These are phyloP conservation scores for Rhexocercosporidium sp. DNA, from an alignment of 2,329 filamentous ascomycete species.

Conservation along the genomic window DNA sequence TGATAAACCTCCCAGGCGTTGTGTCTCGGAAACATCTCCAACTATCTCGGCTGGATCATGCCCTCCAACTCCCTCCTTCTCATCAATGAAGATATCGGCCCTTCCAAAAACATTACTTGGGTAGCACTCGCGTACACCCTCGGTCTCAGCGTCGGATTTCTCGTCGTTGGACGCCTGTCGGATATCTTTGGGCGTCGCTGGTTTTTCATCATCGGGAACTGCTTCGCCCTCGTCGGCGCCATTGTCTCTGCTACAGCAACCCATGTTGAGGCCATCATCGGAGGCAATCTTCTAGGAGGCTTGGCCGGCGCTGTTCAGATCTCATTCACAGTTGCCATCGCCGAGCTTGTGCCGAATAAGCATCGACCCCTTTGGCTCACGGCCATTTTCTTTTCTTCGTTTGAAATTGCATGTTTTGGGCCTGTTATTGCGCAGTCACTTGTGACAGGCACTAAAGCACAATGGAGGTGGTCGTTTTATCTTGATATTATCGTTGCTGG, in stretches of 20 bases:
- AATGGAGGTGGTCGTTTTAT: slow-evolving; percentile 58
- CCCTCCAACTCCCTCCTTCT: slow-evolving; percentile 33
- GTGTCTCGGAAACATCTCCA: slow-evolving; percentile 32
- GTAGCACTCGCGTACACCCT: slow-evolving; percentile 43
- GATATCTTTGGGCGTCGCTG: slow-evolving; percentile 51
- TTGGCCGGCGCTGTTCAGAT: slow-evolving; percentile 49
- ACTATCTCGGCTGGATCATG: slow-evolving; percentile 35
- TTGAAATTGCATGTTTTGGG: slow-evolving; percentile 45
- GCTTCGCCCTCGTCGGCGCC: slow-evolving; percentile 46
- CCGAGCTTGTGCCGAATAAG: slow-evolving; percentile 52
- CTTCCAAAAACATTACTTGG: slow-evolving; percentile 33
- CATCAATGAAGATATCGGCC: slow-evolving; percentile 32
- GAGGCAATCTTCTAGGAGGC: slow-evolving; percentile 46
- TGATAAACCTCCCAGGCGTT: slow-evolving; percentile 32
- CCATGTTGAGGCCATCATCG: slow-evolving; percentile 46
- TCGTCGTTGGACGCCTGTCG: slow-evolving; percentile 49
- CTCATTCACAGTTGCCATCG: slow-evolving; percentile 49
- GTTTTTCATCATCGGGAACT: slow-evolving; percentile 44
- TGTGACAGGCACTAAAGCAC: slow-evolving; percentile 47
- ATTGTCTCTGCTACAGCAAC: slow-evolving; percentile 45
- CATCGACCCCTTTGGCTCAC: slow-evolving; percentile 46
- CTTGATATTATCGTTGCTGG: slow-evolving; percentile 51
- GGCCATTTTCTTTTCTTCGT: not conserved
- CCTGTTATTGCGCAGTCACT: slow-evolving; percentile 53
- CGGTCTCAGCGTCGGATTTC: slow-evolving; percentile 47